Percentiles rank a stretch among this genome's conserved stretches.
Conservation (phyloP, 345 rosid species). For the Populus davidiana region DNA sequence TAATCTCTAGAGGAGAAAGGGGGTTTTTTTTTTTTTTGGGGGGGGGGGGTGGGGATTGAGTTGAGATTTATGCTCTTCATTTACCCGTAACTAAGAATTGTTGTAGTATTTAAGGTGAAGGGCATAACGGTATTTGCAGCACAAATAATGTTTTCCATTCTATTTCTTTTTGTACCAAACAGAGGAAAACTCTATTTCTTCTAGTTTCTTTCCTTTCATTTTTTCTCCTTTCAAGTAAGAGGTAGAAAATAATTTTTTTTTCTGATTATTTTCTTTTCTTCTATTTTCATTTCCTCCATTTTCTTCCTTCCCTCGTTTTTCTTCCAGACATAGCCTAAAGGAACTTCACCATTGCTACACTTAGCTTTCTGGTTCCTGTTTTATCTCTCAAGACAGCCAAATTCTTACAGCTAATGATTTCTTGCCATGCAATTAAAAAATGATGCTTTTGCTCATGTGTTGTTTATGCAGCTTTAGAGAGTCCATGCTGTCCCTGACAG, state of each 20-base stretch:
- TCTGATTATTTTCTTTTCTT: background rate
- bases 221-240: background rate
- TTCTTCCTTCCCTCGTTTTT: background rate
- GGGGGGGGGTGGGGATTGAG: background rate
- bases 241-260: background rate
- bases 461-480: slow-evolving; percentile 73
- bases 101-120: background rate
- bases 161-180: background rate
- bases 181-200: background rate
- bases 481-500: slow-evolving; percentile 86
- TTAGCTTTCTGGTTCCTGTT: background rate
- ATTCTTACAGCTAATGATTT: background rate
- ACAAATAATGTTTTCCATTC: background rate
- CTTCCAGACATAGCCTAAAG: background rate
- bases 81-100: background rate
- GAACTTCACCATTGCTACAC: background rate
- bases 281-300: background rate
- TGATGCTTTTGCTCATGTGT: background rate
- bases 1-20: too few relatives aligned
- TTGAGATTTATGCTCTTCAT: background rate
- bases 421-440: background rate
- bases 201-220: background rate
- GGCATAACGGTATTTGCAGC: background rate
- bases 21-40: too few relatives aligned
- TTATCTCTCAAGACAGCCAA: background rate